phyloP scores from a whole-genome alignment of 208 protist genomes.

The Acanthamoeba triangularis region DNA sequence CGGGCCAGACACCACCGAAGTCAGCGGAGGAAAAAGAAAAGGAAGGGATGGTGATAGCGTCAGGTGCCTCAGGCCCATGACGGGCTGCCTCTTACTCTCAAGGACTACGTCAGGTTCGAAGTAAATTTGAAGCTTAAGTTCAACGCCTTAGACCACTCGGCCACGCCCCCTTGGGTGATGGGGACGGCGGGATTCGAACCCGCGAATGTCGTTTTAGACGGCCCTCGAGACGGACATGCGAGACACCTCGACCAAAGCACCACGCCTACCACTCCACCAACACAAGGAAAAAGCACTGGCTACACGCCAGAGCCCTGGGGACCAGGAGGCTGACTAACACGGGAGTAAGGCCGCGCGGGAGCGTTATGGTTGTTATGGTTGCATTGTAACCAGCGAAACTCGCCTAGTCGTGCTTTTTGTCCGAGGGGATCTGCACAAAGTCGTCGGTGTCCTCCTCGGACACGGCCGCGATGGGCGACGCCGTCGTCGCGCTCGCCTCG shows the following conservation, averaged over 20 bases:
- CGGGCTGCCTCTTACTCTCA: not conserved
- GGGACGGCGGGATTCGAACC: not conserved
- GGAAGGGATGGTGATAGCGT: not conserved
- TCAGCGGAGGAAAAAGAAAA: not conserved
- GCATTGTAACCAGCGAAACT: too few relatives aligned
- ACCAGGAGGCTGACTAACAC: too few relatives aligned
- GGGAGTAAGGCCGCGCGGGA: too few relatives aligned
- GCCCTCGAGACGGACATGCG: not conserved
- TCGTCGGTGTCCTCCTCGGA: not conserved
- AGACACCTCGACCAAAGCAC: not conserved
- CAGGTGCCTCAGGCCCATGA: not conserved
- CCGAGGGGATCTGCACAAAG: not conserved
- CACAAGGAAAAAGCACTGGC: too few relatives aligned
- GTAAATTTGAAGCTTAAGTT: not conserved
- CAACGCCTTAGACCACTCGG: not conserved
- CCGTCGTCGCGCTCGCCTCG: too few relatives aligned
- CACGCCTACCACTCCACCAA: too few relatives aligned
- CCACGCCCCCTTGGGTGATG: not conserved
- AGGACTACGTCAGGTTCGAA: not conserved
- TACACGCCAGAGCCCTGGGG: too few relatives aligned
- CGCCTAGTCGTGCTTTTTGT: constrained; percentile 7
- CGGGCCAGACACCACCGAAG: too few relatives aligned
- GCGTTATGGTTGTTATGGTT: too few relatives aligned
- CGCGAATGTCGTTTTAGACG: not conserved
- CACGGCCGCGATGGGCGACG: too few relatives aligned